Evolutionary conservation across 2,329 filamentous ascomycete species (phyloP).

Genomic region (Microsporum audouinii): DNA sequence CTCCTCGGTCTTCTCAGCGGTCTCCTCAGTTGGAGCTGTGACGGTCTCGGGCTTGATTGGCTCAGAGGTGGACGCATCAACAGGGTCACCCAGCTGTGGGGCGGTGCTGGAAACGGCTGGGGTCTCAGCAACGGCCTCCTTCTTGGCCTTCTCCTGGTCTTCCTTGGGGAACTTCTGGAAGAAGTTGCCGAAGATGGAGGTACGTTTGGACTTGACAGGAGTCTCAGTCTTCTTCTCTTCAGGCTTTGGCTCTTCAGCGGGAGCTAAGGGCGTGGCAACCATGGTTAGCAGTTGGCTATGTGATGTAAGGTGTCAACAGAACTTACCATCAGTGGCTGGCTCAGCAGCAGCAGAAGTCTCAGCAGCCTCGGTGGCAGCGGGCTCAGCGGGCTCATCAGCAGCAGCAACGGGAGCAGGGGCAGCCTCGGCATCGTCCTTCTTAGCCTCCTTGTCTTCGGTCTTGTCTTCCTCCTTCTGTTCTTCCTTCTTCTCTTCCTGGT

Average conservation of each 20-base stretch:
- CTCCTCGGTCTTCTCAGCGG: conserved; percentile 19
- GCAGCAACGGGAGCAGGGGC: conserved; percentile 34
- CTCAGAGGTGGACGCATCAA: conserved; percentile 28
- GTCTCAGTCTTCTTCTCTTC: conserved; percentile 39
- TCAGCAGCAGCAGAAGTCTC: conserved; percentile 23
- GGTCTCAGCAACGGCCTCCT: conserved; percentile 39
- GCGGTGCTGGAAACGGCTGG: conserved; percentile 38
- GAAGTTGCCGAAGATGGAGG: conserved; percentile 69
- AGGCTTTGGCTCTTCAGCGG: conserved; percentile 44
- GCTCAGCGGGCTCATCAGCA: conserved; percentile 26
- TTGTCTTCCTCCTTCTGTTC: conserved; percentile 27
- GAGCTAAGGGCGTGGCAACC: conserved; percentile 19
- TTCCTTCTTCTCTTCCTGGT: conserved; percentile 31
- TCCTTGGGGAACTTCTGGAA: conserved; percentile 53
- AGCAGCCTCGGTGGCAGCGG: conserved; percentile 25
- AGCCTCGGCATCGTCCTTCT: conserved; percentile 26
- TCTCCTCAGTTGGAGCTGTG: conserved; percentile 30
- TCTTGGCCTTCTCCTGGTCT: conserved; percentile 36
- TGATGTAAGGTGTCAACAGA: conserved; percentile 16
- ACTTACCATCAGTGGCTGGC: conserved; percentile 28
- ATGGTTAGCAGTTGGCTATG: conserved; percentile 6
- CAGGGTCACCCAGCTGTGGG: conserved; percentile 38
- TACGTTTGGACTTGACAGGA: conserved; percentile 59
- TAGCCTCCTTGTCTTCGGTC: conserved; percentile 25
- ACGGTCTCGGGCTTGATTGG: conserved; percentile 32